These are phyloP conservation scores for Thyridium curvatum DNA, from an alignment of 2,329 filamentous ascomycete species.

Conservation along the genomic window DNA sequence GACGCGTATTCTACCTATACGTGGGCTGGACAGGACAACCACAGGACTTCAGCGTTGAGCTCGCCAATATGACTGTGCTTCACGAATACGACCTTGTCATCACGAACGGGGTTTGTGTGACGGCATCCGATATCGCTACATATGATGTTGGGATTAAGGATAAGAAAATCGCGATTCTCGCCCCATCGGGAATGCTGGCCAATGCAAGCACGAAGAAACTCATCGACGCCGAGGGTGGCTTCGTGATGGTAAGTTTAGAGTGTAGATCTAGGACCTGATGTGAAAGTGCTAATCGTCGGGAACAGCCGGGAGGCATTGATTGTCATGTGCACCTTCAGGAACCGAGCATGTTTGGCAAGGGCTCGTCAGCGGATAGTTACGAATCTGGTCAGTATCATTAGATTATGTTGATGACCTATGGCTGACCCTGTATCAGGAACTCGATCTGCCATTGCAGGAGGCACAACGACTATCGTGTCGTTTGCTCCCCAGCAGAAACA, in stretches of 20 bases:
- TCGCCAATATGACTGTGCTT: no score
- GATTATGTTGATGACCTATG: background rate
- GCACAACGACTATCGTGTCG: conserved; percentile 51
- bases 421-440: conserved; percentile 30
- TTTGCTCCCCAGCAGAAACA: conserved; percentile 49
- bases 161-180: conserved; percentile 33
- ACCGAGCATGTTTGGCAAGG: conserved; percentile 25
- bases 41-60: no score
- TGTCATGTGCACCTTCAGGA: conserved; percentile 33
- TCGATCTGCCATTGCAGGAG: conserved; percentile 49
- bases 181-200: conserved; percentile 26
- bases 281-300: background rate
- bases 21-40: no score
- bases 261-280: background rate
- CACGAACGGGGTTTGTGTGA: conserved; percentile 35
- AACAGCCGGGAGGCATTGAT: conserved; percentile 30
- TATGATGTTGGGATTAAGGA: conserved; percentile 34
- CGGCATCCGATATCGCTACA: conserved; percentile 31
- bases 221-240: conserved; percentile 34
- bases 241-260: conserved; percentile 24
- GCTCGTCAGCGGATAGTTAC: conserved; percentile 24
- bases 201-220: conserved; percentile 18
- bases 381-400: conserved; percentile 7
- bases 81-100: conserved; percentile 30
- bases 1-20: no score